Evolutionary conservation across 495 filamentous ascomycete genomes (phyloP).

Genomic region (Neurospora discreta): DNA sequence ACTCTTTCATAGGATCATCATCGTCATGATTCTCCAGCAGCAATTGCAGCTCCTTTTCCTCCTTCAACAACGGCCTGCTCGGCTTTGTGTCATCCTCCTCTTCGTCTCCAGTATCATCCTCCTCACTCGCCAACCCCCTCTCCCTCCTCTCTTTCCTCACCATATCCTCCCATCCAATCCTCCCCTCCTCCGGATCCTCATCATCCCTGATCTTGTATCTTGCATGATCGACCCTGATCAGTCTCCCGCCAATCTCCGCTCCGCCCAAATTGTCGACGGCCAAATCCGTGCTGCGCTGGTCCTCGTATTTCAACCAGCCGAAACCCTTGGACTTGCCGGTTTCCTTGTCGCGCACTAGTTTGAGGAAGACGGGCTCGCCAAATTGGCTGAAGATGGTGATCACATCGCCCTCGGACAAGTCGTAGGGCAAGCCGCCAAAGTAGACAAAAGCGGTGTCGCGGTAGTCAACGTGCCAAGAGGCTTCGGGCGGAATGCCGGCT

Average conservation of each 20-base stretch:
- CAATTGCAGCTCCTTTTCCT: constrained; percentile 66
- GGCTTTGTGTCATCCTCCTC: constrained; percentile 28
- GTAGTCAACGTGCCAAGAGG: constrained; percentile 96
- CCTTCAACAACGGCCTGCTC: constrained; percentile 34
- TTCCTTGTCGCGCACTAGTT: constrained; percentile 86
- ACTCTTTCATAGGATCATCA: constrained; percentile 95
- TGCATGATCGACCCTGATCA: constrained; percentile 83
- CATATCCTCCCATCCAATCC: constrained; percentile 36
- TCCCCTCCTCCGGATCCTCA: constrained; percentile 57
- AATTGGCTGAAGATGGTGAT: constrained; percentile 96
- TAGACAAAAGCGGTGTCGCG: constrained; percentile 94
- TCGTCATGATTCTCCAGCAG: constrained; percentile 77
- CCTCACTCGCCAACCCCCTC: constrained; percentile 26
- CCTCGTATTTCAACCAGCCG: constrained; percentile 94
- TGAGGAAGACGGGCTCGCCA: constrained; percentile 85
- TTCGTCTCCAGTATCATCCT: constrained; percentile 21
- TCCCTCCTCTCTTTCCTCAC: constrained; percentile 26
- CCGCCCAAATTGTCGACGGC: constrained; percentile 94
- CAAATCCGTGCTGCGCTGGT: constrained; percentile 89
- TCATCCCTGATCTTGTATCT: constrained; percentile 82
- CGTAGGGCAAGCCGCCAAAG: constrained; percentile 88
- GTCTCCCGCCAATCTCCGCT: constrained; percentile 66
- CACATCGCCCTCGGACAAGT: constrained; percentile 90
- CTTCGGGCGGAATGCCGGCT: constrained; percentile 65
- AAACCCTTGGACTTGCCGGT: constrained; percentile 91